These are phyloP conservation scores for Moesziomyces parantarcticus DNA, from an alignment of 1,284 basidiomycete species.

Conservation along the genomic window DNA sequence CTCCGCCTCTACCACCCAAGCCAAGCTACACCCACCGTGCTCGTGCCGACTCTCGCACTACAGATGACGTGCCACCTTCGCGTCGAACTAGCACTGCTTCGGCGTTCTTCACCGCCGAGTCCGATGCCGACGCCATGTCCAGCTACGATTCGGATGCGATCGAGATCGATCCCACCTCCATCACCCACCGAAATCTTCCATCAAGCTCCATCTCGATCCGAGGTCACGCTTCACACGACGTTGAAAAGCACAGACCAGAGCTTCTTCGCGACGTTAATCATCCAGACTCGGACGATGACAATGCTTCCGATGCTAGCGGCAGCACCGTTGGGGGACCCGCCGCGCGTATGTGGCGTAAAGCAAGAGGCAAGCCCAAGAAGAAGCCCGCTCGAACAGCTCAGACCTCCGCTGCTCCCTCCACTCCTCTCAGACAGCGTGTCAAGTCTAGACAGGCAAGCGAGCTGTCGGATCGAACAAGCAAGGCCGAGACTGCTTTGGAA, in stretches of 20 bases:
- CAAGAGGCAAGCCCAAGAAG: slow-evolving; percentile 40
- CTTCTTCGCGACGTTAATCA: slow-evolving; percentile 24
- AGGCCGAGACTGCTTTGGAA: slow-evolving; percentile 37
- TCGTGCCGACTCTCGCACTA: background rate
- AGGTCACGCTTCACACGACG: background rate
- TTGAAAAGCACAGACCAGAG: slow-evolving; percentile 51
- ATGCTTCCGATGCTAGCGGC: slow-evolving; percentile 43
- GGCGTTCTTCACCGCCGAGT: slow-evolving; percentile 51
- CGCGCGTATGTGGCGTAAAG: slow-evolving; percentile 50
- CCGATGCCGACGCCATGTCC: slow-evolving; percentile 27
- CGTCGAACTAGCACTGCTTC: slow-evolving; percentile 27
- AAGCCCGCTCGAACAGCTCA: slow-evolving; percentile 5
- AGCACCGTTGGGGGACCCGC: slow-evolving; percentile 55
- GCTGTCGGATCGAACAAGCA: slow-evolving; percentile 33
- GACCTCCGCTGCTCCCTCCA: background rate
- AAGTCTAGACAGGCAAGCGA: slow-evolving; percentile 19
- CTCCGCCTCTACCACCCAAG: slow-evolving; percentile 54
- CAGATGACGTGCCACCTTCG: slow-evolving; percentile 11
- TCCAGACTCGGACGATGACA: slow-evolving; percentile 20
- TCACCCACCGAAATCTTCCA: slow-evolving; percentile 16
- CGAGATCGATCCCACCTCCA: slow-evolving; percentile 15
- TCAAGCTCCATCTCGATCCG: slow-evolving; percentile 22
- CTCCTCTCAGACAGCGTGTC: background rate
- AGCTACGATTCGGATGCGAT: slow-evolving; percentile 34
- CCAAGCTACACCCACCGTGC: background rate